A percentile compares a stretch with the other conserved stretches of the same genome.
phyloP scores from a whole-genome alignment of 805 yeast species.

The Wickerhamomyces sydowiorum region DNA sequence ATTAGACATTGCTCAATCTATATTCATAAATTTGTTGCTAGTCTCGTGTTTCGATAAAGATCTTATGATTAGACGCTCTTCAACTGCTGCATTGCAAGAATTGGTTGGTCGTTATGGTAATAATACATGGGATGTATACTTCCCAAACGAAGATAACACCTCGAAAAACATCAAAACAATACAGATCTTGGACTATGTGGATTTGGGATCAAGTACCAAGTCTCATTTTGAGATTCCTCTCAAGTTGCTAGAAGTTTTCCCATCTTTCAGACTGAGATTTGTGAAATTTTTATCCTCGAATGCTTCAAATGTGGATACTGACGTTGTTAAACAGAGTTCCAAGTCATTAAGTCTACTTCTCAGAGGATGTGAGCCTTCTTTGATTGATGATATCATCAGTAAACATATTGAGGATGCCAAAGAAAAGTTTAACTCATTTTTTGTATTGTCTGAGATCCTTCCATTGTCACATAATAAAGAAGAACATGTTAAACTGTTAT shows the following conservation, averaged over 20 bases:
- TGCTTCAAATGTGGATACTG: constrained; percentile 34
- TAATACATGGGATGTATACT: constrained; percentile 24
- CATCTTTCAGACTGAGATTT: constrained; percentile 22
- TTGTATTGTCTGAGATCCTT: constrained; percentile 16
- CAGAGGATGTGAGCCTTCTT: neutral
- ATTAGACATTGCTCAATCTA: constrained; percentile 7
- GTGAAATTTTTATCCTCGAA: constrained; percentile 26
- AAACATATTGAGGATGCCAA: constrained; percentile 6
- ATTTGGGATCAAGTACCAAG: constrained; percentile 36
- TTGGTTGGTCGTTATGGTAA: constrained; percentile 70
- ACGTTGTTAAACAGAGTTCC: constrained; percentile 37
- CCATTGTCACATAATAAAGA: constrained; percentile 5
- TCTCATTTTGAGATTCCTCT: constrained; percentile 35
- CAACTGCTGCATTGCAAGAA: constrained; percentile 85
- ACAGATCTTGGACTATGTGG: constrained; percentile 50
- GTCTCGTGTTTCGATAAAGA: constrained; percentile 69
- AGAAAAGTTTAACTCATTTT: constrained; percentile 9
- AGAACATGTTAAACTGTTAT: neutral
- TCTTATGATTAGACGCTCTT: constrained; percentile 69
- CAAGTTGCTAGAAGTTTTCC: constrained; percentile 20
- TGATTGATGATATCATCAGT: constrained; percentile 1
- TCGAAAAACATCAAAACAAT: constrained; percentile 43
- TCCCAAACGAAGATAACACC: constrained; percentile 22
- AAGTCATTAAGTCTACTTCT: constrained; percentile 25
- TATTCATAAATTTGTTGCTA: constrained; percentile 34